These are phyloP conservation scores for Thoreauomyces humboldtii DNA, from an alignment of 192 early-diverging fungal genomes.

Conservation along the genomic window DNA sequence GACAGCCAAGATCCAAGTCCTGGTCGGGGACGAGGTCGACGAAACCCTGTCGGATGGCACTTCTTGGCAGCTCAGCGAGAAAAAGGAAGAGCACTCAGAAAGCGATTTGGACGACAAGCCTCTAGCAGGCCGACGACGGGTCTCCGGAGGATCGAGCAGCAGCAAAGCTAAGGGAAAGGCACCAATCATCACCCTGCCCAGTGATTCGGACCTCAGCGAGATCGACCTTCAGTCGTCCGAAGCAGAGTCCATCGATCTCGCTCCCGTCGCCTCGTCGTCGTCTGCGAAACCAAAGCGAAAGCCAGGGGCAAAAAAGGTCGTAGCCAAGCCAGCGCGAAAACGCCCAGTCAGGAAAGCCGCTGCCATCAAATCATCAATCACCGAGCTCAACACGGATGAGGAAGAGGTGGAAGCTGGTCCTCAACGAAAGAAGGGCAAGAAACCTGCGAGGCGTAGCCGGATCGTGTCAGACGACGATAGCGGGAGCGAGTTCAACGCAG, in stretches of 20 bases:
- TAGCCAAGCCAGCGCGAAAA: too few species aligned
- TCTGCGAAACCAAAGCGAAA: neutral
- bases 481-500: constrained; percentile 16
- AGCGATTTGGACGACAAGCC: too few species aligned
- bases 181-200: neutral
- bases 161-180: neutral
- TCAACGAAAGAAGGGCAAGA: neutral
- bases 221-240: neutral
- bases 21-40: neutral
- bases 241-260: neutral
- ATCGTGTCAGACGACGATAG: constrained; percentile 7
- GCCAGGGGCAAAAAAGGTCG: too few species aligned
- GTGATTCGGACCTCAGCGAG: neutral
- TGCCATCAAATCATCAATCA: neutral
- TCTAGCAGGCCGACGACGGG: too few species aligned
- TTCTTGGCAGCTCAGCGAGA: too few species aligned
- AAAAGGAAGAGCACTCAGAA: too few species aligned
- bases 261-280: neutral
- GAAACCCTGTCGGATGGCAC: neutral
- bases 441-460: neutral
- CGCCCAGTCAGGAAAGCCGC: neutral
- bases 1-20: too few species aligned
- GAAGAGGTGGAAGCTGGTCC: neutral
- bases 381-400: neutral
- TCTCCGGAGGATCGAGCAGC: too few species aligned